A percentile compares a stretch with the other conserved stretches of the same genome.
Evolutionary conservation across 345 rosid species (phyloP).

Genomic region (Populus tremula): DNA sequence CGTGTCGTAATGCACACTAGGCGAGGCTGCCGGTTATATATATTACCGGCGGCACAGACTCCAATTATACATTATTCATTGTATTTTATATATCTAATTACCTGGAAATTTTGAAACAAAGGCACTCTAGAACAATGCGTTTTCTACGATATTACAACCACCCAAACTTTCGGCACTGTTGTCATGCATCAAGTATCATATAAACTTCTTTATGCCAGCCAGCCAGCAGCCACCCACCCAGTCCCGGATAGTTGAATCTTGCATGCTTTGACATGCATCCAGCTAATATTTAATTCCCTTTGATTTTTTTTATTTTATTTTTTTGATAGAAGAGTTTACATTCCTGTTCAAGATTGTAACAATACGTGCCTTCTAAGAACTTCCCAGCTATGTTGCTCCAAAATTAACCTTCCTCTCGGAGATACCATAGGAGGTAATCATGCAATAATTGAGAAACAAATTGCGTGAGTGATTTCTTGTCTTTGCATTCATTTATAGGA

Average conservation of each 20-base stretch:
- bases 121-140: no score
- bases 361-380: constrained; percentile 14
- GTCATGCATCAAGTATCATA: no score
- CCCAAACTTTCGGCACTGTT: neutral
- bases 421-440: neutral
- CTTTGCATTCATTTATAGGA: neutral
- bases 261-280: neutral
- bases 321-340: neutral
- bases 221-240: no score
- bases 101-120: no score
- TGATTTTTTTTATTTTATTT: neutral
- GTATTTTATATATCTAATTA: no score
- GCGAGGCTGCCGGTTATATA: constrained; percentile 26
- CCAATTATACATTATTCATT: constrained; percentile 3
- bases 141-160: neutral
- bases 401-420: neutral
- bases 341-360: neutral
- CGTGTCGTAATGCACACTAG: neutral
- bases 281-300: neutral
- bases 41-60: constrained; percentile 22
- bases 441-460: neutral
- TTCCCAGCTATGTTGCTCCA: neutral
- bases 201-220: no score
- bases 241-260: neutral
- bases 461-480: neutral